Base-by-base conservation (phyloP, 2,329 filamentous ascomycete genomes). In the Tolypocladium cylindrosporum region DNA sequence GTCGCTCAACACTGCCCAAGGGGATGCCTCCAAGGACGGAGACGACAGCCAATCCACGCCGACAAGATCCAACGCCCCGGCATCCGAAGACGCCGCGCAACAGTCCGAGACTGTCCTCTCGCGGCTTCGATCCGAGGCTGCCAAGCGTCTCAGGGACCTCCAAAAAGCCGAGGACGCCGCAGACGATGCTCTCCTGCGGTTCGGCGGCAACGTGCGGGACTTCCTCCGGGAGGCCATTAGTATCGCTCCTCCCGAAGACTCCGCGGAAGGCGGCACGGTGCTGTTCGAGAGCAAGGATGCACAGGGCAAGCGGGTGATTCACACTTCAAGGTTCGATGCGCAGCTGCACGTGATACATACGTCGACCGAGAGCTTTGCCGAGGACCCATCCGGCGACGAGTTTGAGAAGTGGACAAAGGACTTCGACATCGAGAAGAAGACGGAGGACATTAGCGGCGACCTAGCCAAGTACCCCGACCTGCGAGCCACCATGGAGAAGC, bases 321-420 rank as follows among this genome's bases (percentile, higher is more conserved):
- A 99, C 71, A 90, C 91, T 1, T 96, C 91, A 55, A 83, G 94
- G 61, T 93, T 97, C 69, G 94, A 99, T 68, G 94, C 94, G 1
- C 94, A 97, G 73, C 78, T 99, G 61, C 93, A 99, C 69, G 91
- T 96, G 40, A 92, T 99, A 60, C 94, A 99, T 72, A 92, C 90
- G 5, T 89, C 86, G 24, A 73, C 86, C 43, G 88, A 94, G 61
- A 90, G 86, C 65, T 96, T 97, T 73, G 83, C 84, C 57, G 88
- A 89, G 68, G 91, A 97, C 67, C 91, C 92, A 0, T 80, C 82
- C 9, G 86, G 86, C 54, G 79, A 83, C 16, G 86, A 95, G 71
- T 97, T 88, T 77, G 80, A 84, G 11, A 72, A 77, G 5, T 97
- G 92, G 86, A 80, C 82, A 57, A 78, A 83, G 61, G 79, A 77